phyloP scores from a whole-genome alignment of 345 rosid species.

The Streptanthus diversifolius region DNA sequence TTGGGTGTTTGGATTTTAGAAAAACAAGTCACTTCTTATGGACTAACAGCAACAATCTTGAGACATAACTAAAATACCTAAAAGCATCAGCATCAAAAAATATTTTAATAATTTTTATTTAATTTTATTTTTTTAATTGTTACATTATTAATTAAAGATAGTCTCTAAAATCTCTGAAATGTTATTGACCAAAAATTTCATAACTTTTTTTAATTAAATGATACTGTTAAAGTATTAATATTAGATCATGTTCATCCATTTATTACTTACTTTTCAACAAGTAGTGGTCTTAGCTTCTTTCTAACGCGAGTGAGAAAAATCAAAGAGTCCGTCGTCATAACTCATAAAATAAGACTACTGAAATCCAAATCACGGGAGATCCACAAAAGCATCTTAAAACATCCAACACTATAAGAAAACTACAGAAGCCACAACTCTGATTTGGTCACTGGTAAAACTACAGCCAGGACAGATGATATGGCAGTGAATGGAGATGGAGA shows the following conservation, averaged over 20 bases:
- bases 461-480: neutral
- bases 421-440: constrained; percentile 16
- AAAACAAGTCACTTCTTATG: no score
- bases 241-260: neutral
- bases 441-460: constrained; percentile 18
- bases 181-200: no score
- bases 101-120: no score
- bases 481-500: neutral
- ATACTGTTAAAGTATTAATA: no score
- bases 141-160: no score
- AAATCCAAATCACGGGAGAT: neutral
- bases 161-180: no score
- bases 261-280: neutral
- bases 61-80: no score
- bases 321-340: neutral
- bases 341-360: neutral
- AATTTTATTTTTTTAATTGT: no score
- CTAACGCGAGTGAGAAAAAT: neutral
- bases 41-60: no score
- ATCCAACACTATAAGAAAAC: constrained; percentile 8
- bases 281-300: neutral
- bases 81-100: no score
- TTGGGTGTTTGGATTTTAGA: no score
- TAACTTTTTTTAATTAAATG: no score
- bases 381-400: neutral